Percentiles rank a stretch among this genome's conserved stretches.
These are phyloP conservation scores for Mariannaea elegans DNA, from an alignment of 2,329 filamentous ascomycete genomes.

Conservation along the genomic window DNA sequence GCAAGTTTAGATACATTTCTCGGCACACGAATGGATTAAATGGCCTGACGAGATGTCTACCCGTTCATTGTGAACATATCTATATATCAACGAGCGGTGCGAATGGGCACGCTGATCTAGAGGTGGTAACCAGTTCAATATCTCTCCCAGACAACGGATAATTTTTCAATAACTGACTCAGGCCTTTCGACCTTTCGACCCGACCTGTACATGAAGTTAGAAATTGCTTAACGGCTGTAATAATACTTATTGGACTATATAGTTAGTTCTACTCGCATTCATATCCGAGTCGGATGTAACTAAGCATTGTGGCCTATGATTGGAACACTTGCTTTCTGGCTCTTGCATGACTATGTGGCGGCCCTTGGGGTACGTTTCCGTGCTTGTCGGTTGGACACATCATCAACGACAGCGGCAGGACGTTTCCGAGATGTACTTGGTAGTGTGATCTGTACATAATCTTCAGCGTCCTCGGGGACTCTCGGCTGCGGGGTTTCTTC, in stretches of 20 bases:
- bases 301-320: slow-evolving; percentile 7
- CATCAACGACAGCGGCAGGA: slow-evolving; percentile 3
- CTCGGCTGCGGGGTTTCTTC: slow-evolving; percentile 7
- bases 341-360: slow-evolving; percentile 17
- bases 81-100: slow-evolving; percentile 11
- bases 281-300: slow-evolving; percentile 7
- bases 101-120: background rate
- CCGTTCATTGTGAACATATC: background rate
- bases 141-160: slow-evolving; percentile 3
- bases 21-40: background rate
- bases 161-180: slow-evolving; percentile 6
- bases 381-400: background rate
- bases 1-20: slow-evolving; percentile 7
- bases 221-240: background rate
- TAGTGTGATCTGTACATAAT: background rate
- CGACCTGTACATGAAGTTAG: too few species aligned
- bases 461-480: background rate
- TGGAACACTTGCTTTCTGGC: slow-evolving; percentile 16
- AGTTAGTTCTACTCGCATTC: slow-evolving; percentile 15
- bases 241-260: background rate
- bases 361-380: slow-evolving; percentile 12
- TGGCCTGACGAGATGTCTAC: background rate
- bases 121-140: slow-evolving; percentile 7
- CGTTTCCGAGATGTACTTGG: slow-evolving; percentile 5
- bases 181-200: background rate